phyloP scores from a whole-genome alignment of 768 basidiomycete genomes.

The Mycena amicta region DNA sequence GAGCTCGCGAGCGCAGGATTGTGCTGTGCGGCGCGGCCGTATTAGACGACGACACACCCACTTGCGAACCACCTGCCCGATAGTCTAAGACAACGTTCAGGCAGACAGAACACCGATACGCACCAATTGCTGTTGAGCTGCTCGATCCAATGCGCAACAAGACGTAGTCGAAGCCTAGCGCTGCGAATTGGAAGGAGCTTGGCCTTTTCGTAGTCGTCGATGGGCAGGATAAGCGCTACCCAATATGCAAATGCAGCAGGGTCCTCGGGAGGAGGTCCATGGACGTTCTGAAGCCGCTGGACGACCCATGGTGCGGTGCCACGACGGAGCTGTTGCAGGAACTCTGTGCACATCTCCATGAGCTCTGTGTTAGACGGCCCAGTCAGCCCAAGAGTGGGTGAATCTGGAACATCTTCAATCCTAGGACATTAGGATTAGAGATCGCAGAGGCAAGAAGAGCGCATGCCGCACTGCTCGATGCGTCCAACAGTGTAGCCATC shows the following conservation, averaged over 20 bases:
- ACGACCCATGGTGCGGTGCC: conserved; percentile 93
- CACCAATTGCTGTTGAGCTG: conserved; percentile 56
- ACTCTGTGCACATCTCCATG: conserved; percentile 45
- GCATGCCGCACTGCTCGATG: conserved; percentile 56
- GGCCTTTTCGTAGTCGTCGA: conserved; percentile 88
- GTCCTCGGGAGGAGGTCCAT: conserved; percentile 77
- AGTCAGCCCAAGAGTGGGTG: conserved; percentile 19
- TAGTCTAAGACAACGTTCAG: conserved; percentile 30
- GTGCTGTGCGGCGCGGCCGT: conserved; percentile 9
- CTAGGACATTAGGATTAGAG: conserved; percentile 16
- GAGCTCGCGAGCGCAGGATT: not conserved
- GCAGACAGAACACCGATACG: conserved; percentile 27
- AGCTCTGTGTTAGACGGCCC: conserved; percentile 53
- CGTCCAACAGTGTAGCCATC: conserved; percentile 92
- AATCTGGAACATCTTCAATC: conserved; percentile 30
- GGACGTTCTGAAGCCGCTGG: conserved; percentile 78
- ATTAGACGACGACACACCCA: conserved; percentile 62
- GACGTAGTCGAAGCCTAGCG: conserved; percentile 72
- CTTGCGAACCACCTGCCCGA: conserved; percentile 71
- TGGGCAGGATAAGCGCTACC: conserved; percentile 88
- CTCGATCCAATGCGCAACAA: conserved; percentile 96
- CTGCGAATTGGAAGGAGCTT: conserved; percentile 83
- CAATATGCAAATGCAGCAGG: conserved; percentile 80
- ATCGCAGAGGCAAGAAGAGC: conserved; percentile 10
- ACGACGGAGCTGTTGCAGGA: conserved; percentile 48